Evolutionary conservation across 768 basidiomycete genomes (phyloP).

Genomic region (Suillus spraguei): DNA sequence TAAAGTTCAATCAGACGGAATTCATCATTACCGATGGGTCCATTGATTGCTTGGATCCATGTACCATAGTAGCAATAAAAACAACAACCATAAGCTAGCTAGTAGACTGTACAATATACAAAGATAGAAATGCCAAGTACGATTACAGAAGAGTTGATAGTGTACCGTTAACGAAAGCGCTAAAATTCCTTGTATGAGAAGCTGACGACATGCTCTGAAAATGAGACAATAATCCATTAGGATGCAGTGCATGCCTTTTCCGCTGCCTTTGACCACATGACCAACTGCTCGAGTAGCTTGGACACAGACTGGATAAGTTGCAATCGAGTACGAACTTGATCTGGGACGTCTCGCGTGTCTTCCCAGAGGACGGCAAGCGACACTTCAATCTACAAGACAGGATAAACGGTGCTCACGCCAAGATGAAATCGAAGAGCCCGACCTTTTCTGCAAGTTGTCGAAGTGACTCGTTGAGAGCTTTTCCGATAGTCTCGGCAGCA

Average conservation of each 20-base stretch:
- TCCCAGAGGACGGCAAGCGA: slow-evolving; percentile 64
- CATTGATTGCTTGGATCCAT: background rate
- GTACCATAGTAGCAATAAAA: background rate
- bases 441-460: slow-evolving; percentile 59
- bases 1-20: no score
- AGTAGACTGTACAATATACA: background rate
- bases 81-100: background rate
- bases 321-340: slow-evolving; percentile 43
- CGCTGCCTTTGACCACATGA: slow-evolving; percentile 47
- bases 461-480: slow-evolving; percentile 48
- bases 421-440: slow-evolving; percentile 20
- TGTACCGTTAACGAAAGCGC: background rate
- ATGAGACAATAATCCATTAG: background rate
- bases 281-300: slow-evolving; percentile 44
- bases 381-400: slow-evolving; percentile 45
- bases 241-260: slow-evolving; percentile 16
- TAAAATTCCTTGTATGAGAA: background rate
- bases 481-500: slow-evolving; percentile 53
- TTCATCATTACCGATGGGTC: background rate
- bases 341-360: slow-evolving; percentile 48
- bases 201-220: background rate
- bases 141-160: background rate
- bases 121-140: background rate
- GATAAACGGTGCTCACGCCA: background rate
- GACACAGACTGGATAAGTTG: slow-evolving; percentile 41